These are phyloP conservation scores for Leishmania turanica DNA, from an alignment of 208 protist genomes.

Conservation along the genomic window DNA sequence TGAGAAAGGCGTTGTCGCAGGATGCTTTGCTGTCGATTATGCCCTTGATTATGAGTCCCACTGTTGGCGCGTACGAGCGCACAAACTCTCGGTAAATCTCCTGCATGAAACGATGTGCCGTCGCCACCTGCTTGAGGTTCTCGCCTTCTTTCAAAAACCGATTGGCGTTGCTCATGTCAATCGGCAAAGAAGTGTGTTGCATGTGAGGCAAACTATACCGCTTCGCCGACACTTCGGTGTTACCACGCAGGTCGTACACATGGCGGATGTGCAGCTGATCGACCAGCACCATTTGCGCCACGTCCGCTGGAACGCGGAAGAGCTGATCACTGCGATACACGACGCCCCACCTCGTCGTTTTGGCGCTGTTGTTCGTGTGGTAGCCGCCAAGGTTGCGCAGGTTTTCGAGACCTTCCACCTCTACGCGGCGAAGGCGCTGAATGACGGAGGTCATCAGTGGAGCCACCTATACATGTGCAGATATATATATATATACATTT, in stretches of 20 bases:
- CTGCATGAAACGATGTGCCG: constrained; percentile 23
- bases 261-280: constrained; percentile 39
- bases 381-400: constrained; percentile 55
- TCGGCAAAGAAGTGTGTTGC: constrained; percentile 19
- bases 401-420: constrained; percentile 41
- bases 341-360: constrained; percentile 41
- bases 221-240: constrained; percentile 29
- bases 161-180: constrained; percentile 23
- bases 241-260: constrained; percentile 40
- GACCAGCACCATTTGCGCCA: constrained; percentile 32
- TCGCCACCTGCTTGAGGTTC: constrained; percentile 14
- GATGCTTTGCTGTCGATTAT: constrained; percentile 23
- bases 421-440: constrained; percentile 31
- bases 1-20: constrained; percentile 27
- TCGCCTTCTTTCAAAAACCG: constrained; percentile 21
- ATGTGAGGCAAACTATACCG: constrained; percentile 34
- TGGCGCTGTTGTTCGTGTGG: constrained; percentile 26
- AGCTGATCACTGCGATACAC: constrained; percentile 51
- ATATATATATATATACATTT: not conserved
- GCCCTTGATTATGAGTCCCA: constrained; percentile 32
- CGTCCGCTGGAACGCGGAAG: constrained; percentile 22
- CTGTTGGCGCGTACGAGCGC: not conserved
- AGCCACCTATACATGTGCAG: not conserved
- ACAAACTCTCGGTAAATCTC: constrained; percentile 33
- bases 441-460: not conserved